Percentiles rank a stretch among this genome's conserved stretches.
Evolutionary conservation across 257 asterid species (phyloP).

Genomic region (Solanum bulbocastanum): DNA sequence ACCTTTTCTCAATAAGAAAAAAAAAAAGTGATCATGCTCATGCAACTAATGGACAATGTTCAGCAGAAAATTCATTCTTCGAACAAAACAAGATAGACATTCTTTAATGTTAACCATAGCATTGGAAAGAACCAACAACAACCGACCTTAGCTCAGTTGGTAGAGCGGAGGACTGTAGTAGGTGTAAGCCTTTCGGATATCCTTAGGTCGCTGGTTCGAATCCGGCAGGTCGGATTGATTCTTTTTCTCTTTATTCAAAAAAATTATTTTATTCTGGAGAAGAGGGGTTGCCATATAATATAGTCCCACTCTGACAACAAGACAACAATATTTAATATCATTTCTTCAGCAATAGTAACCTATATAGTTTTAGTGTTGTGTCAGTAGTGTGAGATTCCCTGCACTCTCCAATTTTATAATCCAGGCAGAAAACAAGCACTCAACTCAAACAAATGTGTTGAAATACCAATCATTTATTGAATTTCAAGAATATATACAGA

Average conservation of each 20-base stretch:
- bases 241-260: not conserved
- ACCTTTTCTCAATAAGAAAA: not conserved
- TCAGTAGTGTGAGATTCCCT: not conserved
- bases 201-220: constrained; percentile 38
- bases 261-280: not conserved
- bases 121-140: not conserved
- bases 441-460: not conserved
- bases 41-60: not conserved
- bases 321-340: not conserved
- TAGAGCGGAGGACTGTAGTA: constrained; percentile 7
- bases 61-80: not conserved
- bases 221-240: constrained; percentile 35
- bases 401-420: not conserved
- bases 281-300: not conserved
- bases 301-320: not conserved
- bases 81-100: not conserved
- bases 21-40: not conserved
- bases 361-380: not conserved
- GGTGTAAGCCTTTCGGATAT: not conserved
- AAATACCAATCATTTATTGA: not conserved
- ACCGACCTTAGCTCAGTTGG: constrained; percentile 8
- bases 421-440: not conserved
- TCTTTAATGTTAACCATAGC: not conserved
- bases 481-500: not conserved
- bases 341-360: not conserved